Base-by-base conservation (phyloP, 2,329 filamentous ascomycete species). In the Aspergillus ruber region DNA sequence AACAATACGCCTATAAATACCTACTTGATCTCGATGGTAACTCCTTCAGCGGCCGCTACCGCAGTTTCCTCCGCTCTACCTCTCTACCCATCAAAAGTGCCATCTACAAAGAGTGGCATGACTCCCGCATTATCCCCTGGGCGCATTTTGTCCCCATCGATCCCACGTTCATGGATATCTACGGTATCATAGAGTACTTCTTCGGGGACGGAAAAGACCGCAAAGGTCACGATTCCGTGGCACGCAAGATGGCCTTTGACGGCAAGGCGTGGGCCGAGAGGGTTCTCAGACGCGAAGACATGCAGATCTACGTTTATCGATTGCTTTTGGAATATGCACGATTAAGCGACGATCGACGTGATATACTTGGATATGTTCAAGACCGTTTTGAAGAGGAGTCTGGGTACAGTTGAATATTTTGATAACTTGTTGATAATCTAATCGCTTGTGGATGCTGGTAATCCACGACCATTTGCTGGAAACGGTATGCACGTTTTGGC, bases 101-200 rank as follows among this genome's bases (percentile, higher is more conserved):
- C 0, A 72, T 91, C 18, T 93, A 84, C 69, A 77, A 80, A 17
- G 88, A 93, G 64, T 93, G 87, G 88, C 87, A 90, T 60, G 86
- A 90, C 62, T 79, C 77, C 40, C 76, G 87, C 2, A 73, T 91
- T 1, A 73, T 88, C 2, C 77, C 85, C 0, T 93, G 88, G 87
- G 81, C 82, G 58, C 88, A 93, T 66, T 91, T 88, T 57, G 83
- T 90, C 2, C 88, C 88, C 13, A 83, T 91, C 78, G 85, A 90
- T 61, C 86, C 80, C 59, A 79, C 82, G 1, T 90, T 84, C 58
- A 71, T 79, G 32, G 88, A 90, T 56, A 77, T 86, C 57, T 90
- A 83, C 51, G 82, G 80, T 39, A 82, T 88, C 47, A 76, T 89
- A 74, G 81, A 85, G 48, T 90, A 88, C 60, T 89, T 90, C 58